Evolutionary conservation across 2,329 filamentous ascomycete species (phyloP), one percentile per base, ranked within the genome.

Genomic region (Gaeumannomyces sp.): DNA sequence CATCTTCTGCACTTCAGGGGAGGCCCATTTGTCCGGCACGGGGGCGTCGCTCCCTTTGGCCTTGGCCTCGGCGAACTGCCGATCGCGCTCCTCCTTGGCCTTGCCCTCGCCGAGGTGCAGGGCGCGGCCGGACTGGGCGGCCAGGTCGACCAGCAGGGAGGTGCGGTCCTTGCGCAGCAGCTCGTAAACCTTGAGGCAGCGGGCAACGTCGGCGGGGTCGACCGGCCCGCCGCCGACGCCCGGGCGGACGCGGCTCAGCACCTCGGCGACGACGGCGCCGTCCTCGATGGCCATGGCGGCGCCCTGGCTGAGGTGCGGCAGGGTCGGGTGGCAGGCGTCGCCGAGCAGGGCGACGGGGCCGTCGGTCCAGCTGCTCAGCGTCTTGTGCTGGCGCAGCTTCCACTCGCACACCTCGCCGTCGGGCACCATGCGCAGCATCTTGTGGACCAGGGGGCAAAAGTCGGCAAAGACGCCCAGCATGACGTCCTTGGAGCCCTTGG

Each of bases 261-360:
- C 80, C 68, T 84, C 83, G 59, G 82, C 84, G 25, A 89, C 73
- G 2, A 85, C 83, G 5, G 83, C 85, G 1, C 83, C 87, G 69
- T 90, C 88, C 72, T 90, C 88, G 61, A 89, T 86, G 11, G 87
- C 86, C 78, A 88, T 87, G 11, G 87, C 86, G 14, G 88, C 87
- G 53, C 88, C 88, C 74, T 90, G 86, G 59, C 83, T 86, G 5
- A 89, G 79, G 70, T 90, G 87, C 1, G 87, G 88, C 61, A 90
- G 81, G 27, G 86, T 90, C 1, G 87, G 86, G 71, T 90, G 87
- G 72, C 86, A 89, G 3, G 86, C 83, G 70, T 90, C 87, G 60
- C 87, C 88, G 13, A 88, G 73, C 19, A 90, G 78, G 3, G 80
- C 83, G 2, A 84, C 83, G 60, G 76, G 77, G 45, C 85, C 85